Evolutionary conservation across 2,329 filamentous ascomycete species (phyloP).

Genomic region (Botrytis galanthina): DNA sequence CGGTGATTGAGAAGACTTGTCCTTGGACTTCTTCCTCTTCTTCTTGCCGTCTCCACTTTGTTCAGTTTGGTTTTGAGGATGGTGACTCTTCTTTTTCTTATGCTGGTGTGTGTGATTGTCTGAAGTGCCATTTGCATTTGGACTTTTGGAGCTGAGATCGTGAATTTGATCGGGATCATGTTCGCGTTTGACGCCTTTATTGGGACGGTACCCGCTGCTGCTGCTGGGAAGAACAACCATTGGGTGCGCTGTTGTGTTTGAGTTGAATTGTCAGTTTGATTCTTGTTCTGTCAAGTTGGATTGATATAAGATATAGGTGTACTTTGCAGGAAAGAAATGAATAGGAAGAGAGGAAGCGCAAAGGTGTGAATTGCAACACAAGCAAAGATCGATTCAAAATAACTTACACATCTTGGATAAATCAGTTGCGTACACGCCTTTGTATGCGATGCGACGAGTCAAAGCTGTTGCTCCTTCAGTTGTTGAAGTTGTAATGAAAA

Average conservation of each 20-base stretch:
- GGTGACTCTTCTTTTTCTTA: background rate
- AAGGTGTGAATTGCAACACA: too few relatives aligned
- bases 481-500: background rate
- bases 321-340: background rate
- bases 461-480: background rate
- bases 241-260: background rate
- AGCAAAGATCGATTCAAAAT: background rate
- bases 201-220: background rate
- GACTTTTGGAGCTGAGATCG: background rate
- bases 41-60: background rate
- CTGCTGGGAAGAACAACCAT: slow-evolving; percentile 3
- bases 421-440: background rate
- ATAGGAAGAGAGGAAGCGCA: background rate
- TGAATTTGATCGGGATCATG: slow-evolving; percentile 7
- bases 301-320: background rate
- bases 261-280: background rate
- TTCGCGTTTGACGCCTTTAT: background rate
- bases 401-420: slow-evolving; percentile 12
- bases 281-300: background rate
- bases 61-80: background rate
- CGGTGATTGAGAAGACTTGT: background rate
- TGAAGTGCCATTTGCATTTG: background rate
- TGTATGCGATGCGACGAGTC: background rate
- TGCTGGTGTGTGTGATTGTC: background rate
- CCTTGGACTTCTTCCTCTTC: slow-evolving; percentile 5